Base-by-base conservation (phyloP, 2,329 filamentous ascomycete species). In the Fusarium lateritium region DNA sequence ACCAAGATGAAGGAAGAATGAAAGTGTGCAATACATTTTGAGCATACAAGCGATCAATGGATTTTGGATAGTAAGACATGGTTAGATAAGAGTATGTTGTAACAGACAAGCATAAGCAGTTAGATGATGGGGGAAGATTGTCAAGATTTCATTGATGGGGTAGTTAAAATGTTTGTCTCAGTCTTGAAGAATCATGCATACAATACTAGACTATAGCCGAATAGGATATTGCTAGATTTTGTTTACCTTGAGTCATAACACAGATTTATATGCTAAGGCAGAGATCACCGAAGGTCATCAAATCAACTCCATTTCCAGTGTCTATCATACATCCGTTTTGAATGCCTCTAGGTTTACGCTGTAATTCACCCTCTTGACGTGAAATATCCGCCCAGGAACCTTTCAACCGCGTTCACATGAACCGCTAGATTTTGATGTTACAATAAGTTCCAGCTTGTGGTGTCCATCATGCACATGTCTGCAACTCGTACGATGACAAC, bases 1-100 rank as follows among this genome's bases (percentile, higher is more conserved):
- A 82, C 86, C 73, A 80, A 79, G 74, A 73, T 89, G 33, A 69
- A 63, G 65, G 72, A 70, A n/a, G 66, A 72, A 42, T 58, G 26
- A 60, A 19, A 21, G 26, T 43, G 6, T 17, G 31, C 28, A 24
- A 11, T 58, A n/a, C 31, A 24, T 64, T 50, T 59, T 26, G 22
- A 21, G 33, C 13, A 33, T 39, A n/a, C 33, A 21, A 43, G 53
- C 39, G 24, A 39, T 43, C 51, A 15, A 14, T 31, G n/a, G 14
- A 38, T 19, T 34, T 31, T 39, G 33, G 33, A 38, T 46, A 14
- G 14, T 22, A 13, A 38, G 7, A 59, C 28, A 31, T 31, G 10
- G 10, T 13, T 26, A 44, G n/a, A 22, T 13, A 17, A 39, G 4
- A 44, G 31, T 26, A 34, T 7, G 22, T 46, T 34, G 13, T 44